Evolutionary conservation across 179 eudicot genomes (phyloP).

Genomic region (Beta lomatogona): DNA sequence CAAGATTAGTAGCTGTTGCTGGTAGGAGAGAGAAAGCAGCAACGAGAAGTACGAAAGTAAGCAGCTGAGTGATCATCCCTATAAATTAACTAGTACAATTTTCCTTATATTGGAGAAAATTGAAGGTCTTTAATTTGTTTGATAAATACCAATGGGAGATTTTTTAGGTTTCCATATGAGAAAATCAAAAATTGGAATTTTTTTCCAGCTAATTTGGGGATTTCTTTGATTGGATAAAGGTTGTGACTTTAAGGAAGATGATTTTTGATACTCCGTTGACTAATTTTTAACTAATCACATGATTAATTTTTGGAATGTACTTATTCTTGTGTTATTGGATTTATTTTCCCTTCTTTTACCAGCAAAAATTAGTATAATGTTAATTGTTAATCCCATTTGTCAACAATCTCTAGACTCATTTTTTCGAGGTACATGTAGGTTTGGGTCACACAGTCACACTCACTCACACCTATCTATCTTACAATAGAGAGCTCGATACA

Average conservation of each 20-base stretch:
- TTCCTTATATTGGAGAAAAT: neutral
- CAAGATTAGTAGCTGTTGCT: constrained; percentile 28
- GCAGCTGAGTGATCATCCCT: constrained; percentile 28
- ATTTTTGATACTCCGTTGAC: constrained; percentile 18
- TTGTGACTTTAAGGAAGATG: neutral
- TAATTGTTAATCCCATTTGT: no score
- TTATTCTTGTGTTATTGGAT: neutral
- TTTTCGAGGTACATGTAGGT: no score
- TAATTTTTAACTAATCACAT: neutral
- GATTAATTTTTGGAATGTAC: neutral
- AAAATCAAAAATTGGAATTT: neutral
- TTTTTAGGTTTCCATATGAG: neutral
- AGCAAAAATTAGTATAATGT: no score
- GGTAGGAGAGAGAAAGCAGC: constrained; percentile 15
- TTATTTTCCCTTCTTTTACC: no score
- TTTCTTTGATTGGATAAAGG: neutral
- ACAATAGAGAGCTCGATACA: no score
- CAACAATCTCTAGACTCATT: no score
- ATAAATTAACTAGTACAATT: neutral
- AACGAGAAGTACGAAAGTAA: constrained; percentile 13
- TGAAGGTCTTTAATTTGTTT: neutral
- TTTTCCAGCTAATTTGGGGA: neutral
- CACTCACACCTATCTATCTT: no score
- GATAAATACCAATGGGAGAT: neutral
- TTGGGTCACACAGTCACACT: no score